Base-by-base conservation (phyloP, 225 moss, liverwort and hornwort species). In the Neckera pumila region DNA sequence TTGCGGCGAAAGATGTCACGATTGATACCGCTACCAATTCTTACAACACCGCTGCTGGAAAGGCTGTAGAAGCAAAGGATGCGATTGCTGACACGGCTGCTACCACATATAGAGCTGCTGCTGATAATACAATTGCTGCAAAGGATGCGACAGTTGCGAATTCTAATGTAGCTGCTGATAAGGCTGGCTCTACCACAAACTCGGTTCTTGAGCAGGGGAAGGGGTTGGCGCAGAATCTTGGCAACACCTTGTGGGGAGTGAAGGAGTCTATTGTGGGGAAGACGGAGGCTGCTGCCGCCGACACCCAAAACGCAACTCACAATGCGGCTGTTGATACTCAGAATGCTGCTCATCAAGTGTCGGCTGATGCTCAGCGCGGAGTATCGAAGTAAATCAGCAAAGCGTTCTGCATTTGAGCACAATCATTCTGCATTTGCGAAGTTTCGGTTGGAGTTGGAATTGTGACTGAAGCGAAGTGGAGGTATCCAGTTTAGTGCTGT, bases 131-230 rank as follows among this genome's bases (percentile, higher is more conserved):
- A 10, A 45, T 79, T 54, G 88, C 89, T 34, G 89, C 90, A 8
- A 88, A 87, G 65, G 63, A 80, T 18, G 84, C 59, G 19, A 89
- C 90, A 10, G 89, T 56, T 28, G 81, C 88, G 4, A 90, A 88
- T 6, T 81, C 89, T 1, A 82, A 75, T 72, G 82, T 71, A 21
- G 90, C 93, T 9, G 83, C 90, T 8, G 80, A 89, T 15, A 92
- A 89, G 79, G 87, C 92, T 2, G 64, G 57, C 11, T 10, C 86
- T 10, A 56, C 89, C 6, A 86, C 83, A 2, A 87, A 89, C 61
- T 63, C 91, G 34, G 81, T 76, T 7, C 21, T 88, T 67, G 92
- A 93, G 33, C 93, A 93, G 63, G 92, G 93, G 8, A 93, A 93
- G 80, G 89, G 86, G 0, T 80, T 93, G 74, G 56, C 82, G 4